Evolutionary conservation across 768 basidiomycete genomes (phyloP).

Genomic region (Naganishia onofrii): DNA sequence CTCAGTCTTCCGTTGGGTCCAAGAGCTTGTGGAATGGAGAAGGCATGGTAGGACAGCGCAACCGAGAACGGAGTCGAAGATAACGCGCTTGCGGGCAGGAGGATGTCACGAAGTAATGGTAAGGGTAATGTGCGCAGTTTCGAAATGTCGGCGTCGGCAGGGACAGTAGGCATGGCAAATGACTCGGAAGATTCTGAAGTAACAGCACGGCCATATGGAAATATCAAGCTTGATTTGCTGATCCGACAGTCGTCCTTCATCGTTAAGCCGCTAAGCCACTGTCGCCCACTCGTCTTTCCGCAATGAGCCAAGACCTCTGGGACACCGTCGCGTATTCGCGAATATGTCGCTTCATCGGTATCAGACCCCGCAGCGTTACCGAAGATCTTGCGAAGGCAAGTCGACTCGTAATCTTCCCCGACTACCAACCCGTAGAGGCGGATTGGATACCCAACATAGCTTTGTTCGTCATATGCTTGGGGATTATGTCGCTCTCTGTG

Average conservation of each 20-base stretch:
- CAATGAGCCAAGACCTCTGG: background rate
- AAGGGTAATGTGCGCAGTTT: slow-evolving; percentile 15
- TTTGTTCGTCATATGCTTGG: background rate
- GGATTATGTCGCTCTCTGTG: background rate
- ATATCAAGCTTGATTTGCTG: background rate
- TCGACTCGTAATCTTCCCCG: slow-evolving; percentile 28
- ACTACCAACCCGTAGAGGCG: slow-evolving; percentile 28
- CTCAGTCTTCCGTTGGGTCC: slow-evolving; percentile 22
- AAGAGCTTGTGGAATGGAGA: slow-evolving; percentile 8
- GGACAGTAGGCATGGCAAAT: background rate
- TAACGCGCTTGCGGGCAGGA: slow-evolving; percentile 15
- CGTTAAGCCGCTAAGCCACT: background rate
- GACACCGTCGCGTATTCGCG: slow-evolving; percentile 16
- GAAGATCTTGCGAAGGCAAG: slow-evolving; percentile 20
- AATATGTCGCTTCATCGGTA: background rate
- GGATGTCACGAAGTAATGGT: slow-evolving; percentile 17
- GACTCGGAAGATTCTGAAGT: background rate
- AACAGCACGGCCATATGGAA: background rate
- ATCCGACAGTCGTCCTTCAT: background rate
- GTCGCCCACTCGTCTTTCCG: background rate
- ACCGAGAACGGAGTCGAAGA: slow-evolving; percentile 15
- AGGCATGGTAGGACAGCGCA: slow-evolving; percentile 16
- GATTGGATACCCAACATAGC: background rate
- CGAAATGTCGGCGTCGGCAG: background rate
- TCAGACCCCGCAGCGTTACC: background rate